Percentiles rank a stretch among this genome's conserved stretches.
phyloP scores from a whole-genome alignment of 805 yeast species.

The Yarrowia sp. region DNA sequence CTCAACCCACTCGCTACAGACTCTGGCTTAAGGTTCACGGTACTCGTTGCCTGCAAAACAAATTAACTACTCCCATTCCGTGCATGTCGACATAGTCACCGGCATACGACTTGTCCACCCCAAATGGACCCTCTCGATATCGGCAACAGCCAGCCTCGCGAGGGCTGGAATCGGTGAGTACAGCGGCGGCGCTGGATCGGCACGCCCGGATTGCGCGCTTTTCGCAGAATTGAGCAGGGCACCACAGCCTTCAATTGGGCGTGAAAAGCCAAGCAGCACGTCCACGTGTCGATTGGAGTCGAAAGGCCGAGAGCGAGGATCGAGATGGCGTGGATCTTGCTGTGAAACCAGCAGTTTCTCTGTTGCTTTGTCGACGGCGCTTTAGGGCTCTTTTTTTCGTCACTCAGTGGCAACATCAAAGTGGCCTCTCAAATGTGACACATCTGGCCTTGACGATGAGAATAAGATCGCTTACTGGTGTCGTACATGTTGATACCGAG shows the following conservation, averaged over 20 bases:
- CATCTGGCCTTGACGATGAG: too few relatives aligned
- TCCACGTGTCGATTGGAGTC: conserved; percentile 2
- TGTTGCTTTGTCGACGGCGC: neutral
- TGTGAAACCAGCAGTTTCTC: neutral
- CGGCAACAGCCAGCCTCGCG: conserved; percentile 37
- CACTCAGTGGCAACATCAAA: too few relatives aligned
- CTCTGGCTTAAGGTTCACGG: conserved; percentile 28
- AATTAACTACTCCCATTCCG: conserved; percentile 34
- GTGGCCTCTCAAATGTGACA: too few relatives aligned
- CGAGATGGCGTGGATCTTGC: neutral
- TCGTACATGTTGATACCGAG: too few relatives aligned
- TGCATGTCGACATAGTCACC: conserved; percentile 37
- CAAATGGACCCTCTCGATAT: conserved; percentile 35
- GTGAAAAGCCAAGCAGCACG: too few relatives aligned
- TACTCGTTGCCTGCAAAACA: conserved; percentile 34
- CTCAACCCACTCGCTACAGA: neutral
- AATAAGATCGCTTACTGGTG: too few relatives aligned
- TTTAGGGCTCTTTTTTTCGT: too few relatives aligned
- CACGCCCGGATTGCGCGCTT: neutral
- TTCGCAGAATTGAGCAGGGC: neutral
- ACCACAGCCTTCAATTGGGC: neutral
- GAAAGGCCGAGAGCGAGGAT: neutral
- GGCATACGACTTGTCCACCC: conserved; percentile 28
- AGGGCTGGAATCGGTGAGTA: conserved; percentile 39
- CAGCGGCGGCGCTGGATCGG: neutral